Evolutionary conservation across 805 yeast species (phyloP), one percentile per base, ranked within the genome.

Genomic region (Cyberlindnera mississippiensis): DNA sequence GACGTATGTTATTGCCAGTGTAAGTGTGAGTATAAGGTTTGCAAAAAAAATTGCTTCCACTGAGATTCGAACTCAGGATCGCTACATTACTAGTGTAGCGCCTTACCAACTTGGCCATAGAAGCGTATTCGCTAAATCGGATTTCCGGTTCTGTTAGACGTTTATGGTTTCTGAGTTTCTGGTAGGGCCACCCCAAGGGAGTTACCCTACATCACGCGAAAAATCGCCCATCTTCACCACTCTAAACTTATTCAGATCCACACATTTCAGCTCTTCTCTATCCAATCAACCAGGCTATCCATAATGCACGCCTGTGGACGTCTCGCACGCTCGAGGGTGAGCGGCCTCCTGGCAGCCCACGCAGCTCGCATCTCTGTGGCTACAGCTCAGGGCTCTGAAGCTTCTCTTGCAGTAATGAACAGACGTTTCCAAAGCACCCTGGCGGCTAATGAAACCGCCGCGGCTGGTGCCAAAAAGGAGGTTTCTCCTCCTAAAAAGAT

Each of bases 81-180:
- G 79, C 78, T 72, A 79, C 85, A 79, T 78, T 80, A 80, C 84
- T 78, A 79, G 85, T 79, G 84, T 80, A 72, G 77, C 85, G 85
- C 85, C 82, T 81, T 78, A 79, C 85, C 85, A 77, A 68, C 75
- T 71, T 68, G 74, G 75, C 74, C 75, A 70, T 68, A 69, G 66
- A 68, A 70, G 74, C 72, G n/a, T n/a, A n/a, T n/a, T n/a, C n/a
- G n/a, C n/a, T n/a, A n/a, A n/a, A n/a, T n/a, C n/a, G n/a, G n/a
- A n/a, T n/a, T n/a, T n/a, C n/a, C n/a, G n/a, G n/a, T n/a, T n/a
- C n/a, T n/a, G n/a, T n/a, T n/a, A n/a, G n/a, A n/a, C n/a, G n/a
- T n/a, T n/a, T n/a, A n/a, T n/a, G n/a, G n/a, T n/a, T n/a, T n/a
- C n/a, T n/a, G n/a, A n/a, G n/a, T n/a, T n/a, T n/a, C n/a, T n/a